phyloP scores from a whole-genome alignment of 306 rosid species.

The Cicer judaicum region DNA sequence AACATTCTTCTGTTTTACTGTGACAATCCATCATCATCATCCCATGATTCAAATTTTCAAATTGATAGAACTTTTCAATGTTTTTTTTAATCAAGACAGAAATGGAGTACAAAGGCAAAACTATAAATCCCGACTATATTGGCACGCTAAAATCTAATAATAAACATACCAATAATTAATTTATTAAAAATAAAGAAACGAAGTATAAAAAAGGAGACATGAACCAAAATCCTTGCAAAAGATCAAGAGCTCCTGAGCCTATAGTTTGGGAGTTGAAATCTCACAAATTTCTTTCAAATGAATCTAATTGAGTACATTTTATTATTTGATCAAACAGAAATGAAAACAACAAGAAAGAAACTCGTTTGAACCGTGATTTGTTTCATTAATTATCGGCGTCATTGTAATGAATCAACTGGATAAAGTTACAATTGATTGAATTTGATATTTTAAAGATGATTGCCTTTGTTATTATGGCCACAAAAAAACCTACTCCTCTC shows the following conservation, averaged over 20 bases:
- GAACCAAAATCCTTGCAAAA: neutral
- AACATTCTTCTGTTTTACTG: neutral
- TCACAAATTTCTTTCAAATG: slow-evolving; percentile 5
- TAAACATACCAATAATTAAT: neutral
- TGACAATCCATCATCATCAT: neutral
- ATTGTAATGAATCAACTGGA: neutral
- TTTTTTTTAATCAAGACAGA: neutral
- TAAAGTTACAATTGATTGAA: neutral
- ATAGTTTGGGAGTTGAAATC: neutral
- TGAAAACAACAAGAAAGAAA: neutral
- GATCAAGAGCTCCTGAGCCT: neutral
- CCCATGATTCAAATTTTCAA: slow-evolving; percentile 11
- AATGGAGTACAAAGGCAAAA: neutral
- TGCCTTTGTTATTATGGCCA: neutral
- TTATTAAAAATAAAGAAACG: neutral
- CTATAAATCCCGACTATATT: neutral
- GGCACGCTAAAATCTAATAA: neutral
- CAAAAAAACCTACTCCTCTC: neutral
- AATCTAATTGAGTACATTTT: slow-evolving; percentile 12
- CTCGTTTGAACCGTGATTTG: neutral
- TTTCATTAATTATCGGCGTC: neutral
- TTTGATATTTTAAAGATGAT: neutral
- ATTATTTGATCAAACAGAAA: too few relatives aligned
- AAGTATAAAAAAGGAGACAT: too few relatives aligned
- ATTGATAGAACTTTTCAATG: neutral